Base-by-base conservation (phyloP, 352 stramenopile species). In the Phytophthora pluvialis region DNA sequence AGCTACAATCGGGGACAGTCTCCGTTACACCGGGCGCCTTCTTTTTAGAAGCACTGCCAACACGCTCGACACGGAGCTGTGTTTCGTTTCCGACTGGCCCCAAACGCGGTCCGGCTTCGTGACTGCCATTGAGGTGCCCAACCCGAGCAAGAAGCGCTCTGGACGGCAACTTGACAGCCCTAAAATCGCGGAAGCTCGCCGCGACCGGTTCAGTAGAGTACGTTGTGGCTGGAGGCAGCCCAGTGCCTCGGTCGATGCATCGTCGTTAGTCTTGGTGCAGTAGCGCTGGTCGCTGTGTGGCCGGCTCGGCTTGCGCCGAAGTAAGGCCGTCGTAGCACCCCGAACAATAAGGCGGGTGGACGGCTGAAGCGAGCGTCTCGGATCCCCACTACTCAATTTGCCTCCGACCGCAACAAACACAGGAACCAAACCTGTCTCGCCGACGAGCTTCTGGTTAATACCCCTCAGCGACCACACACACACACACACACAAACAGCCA, bases 301-400 rank as follows among this genome's bases (percentile, higher is more conserved):
- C 40, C 56, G 55, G 53, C 42, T 56, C 45, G 44, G 40, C 12
- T 47, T 67, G 61, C 67, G 44, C 54, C 51, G 49, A 67, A 59
- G 40, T n/a, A 47, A 53, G 50, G 25, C 54, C 47, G 48, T 38
- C 52, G 43, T 63, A 44, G 64, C 52, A 51, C 58, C 36, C 46
- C 61, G 58, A 76, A 70, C 58, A 73, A 73, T 70, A 67, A 60
- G 15, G n/a, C 25, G 11, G 59, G 26, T 59, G 36, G 51, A 43
- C 40, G 35, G 38, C 43, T 55, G 42, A 55, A 67, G 57, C 60
- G 32, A 47, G 36, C 38, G 35, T 39, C 29, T 44, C 44, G 32
- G 31, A 53, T 65, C 67, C 35, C 56, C 67, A 78, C 52, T 66
- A 65, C 52, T 72, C 70, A 74, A 78, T 75, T 78, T 47, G 65